Percentiles rank a stretch among this genome's conserved stretches.
phyloP scores from a whole-genome alignment of 129 eudicot species.

The Kitagawia praeruptora region DNA sequence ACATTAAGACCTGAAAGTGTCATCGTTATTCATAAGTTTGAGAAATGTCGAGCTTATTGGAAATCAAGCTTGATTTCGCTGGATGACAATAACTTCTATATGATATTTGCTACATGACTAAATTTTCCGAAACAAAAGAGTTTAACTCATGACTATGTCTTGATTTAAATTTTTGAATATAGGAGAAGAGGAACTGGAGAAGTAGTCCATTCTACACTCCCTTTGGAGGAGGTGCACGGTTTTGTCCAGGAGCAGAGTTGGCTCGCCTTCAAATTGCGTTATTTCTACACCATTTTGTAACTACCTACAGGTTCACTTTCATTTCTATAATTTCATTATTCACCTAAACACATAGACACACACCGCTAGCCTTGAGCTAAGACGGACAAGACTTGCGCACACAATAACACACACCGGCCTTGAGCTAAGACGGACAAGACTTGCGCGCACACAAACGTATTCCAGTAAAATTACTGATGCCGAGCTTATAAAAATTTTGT shows the following conservation, averaged over 20 bases:
- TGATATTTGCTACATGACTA: neutral
- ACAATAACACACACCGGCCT: neutral
- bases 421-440: neutral
- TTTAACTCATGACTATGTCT: neutral
- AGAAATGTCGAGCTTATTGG: neutral
- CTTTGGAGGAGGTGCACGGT: constrained; percentile 76
- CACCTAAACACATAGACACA: neutral
- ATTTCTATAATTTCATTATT: neutral
- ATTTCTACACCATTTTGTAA: constrained; percentile 61
- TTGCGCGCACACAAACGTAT: neutral
- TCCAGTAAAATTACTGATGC: neutral
- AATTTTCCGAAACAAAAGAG: neutral
- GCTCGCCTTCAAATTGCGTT: constrained; percentile 77
- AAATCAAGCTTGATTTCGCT: neutral
- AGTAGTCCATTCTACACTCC: constrained; percentile 64
- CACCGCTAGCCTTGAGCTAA: no score
- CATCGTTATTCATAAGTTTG: no score
- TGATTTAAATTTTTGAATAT: neutral
- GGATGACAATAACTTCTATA: neutral
- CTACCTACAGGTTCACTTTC: constrained; percentile 38
- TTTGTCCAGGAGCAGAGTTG: constrained; percentile 85
- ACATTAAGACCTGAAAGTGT: no score
- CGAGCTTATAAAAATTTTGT: neutral
- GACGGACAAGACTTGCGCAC: neutral
- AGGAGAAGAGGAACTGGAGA: constrained; percentile 84